Conservation (phyloP, 2,329 filamentous ascomycete genomes). For the Ceratocystis cubensis region DNA sequence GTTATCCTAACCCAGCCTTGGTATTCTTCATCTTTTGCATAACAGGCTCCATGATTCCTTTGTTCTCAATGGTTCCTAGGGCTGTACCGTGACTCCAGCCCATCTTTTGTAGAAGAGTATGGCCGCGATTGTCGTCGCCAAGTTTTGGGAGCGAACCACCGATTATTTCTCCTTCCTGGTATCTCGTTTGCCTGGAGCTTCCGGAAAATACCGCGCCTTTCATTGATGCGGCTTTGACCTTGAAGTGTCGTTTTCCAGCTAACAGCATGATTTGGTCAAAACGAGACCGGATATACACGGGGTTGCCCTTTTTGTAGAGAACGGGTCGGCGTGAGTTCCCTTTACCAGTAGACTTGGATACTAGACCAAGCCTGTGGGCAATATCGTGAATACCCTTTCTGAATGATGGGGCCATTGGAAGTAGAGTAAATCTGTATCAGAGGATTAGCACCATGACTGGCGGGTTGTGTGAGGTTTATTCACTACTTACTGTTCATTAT, state of each 20-base stretch:
- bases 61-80: constrained; percentile 68
- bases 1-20: constrained; percentile 66
- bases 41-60: constrained; percentile 78
- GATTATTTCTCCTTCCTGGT: constrained; percentile 69
- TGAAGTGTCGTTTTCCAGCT: constrained; percentile 15
- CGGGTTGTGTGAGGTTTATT: background rate
- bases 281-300: background rate
- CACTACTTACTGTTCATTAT: constrained; percentile 46
- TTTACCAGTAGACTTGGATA: constrained; percentile 69
- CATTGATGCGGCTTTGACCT: constrained; percentile 10
- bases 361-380: constrained; percentile 61
- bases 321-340: constrained; percentile 63
- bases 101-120: constrained; percentile 90
- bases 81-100: constrained; percentile 83
- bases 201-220: background rate
- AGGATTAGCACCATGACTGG: constrained; percentile 12
- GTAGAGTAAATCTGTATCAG: constrained; percentile 50
- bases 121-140: constrained; percentile 67
- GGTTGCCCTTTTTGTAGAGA: constrained; percentile 36
- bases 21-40: constrained; percentile 75
- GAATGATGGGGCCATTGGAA: constrained; percentile 69
- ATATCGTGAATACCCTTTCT: constrained; percentile 72
- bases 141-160: constrained; percentile 77
- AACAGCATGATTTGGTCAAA: constrained; percentile 1
- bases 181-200: constrained; percentile 23